Conservation (phyloP, 2,329 filamentous ascomycete species). For the Tolypocladium tundrense region DNA sequence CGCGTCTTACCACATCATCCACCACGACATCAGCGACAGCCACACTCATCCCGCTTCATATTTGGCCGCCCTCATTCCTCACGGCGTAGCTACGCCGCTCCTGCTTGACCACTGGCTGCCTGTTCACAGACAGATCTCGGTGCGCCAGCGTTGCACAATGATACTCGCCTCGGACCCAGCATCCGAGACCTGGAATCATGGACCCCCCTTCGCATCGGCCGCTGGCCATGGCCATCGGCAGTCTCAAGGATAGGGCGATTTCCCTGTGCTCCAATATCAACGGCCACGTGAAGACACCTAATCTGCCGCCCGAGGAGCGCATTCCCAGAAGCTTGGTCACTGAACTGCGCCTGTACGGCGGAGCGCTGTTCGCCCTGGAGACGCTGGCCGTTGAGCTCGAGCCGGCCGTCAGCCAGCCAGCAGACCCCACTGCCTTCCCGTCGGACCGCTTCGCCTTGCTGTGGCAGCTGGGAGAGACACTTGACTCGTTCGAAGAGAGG, state of each 20-base stretch:
- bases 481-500: background rate
- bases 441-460: background rate
- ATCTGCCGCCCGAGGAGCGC: background rate
- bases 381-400: conserved; percentile 11
- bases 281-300: background rate
- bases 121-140: background rate
- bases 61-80: background rate
- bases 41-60: background rate
- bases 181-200: background rate
- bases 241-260: background rate
- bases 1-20: background rate
- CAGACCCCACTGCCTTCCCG: background rate
- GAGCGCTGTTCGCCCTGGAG: conserved; percentile 13
- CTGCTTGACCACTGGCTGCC: background rate
- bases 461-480: background rate
- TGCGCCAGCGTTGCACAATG: background rate
- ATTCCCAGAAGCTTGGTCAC: background rate
- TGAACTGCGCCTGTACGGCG: conserved; percentile 13
- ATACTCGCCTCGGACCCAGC: background rate
- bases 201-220: background rate
- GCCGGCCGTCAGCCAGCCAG: background rate
- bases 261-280: background rate
- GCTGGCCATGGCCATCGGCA: background rate
- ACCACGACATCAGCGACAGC: too few relatives aligned
- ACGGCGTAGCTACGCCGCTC: background rate